Evolutionary conservation across 495 filamentous ascomycete genomes (phyloP).

Genomic region (Xeromyces bisporus): DNA sequence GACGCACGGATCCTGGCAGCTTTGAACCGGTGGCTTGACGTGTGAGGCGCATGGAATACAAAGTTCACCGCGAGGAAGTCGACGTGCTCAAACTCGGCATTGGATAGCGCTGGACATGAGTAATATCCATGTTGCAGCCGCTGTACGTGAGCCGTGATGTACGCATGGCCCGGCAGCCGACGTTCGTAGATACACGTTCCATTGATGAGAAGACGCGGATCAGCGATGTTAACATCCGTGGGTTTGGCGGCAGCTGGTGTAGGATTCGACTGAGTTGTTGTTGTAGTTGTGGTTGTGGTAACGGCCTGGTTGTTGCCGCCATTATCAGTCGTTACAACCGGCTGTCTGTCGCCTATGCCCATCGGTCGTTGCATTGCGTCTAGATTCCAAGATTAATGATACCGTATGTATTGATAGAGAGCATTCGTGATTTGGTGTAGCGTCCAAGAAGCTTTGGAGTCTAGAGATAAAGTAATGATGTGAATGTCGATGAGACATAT

Average conservation of each 20-base stretch:
- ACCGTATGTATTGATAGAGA: too few species aligned
- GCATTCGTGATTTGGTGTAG: too few species aligned
- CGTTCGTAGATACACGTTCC: conserved; percentile 35
- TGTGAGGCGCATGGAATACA: conserved; percentile 30
- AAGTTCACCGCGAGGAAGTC: conserved; percentile 36
- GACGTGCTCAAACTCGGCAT: conserved; percentile 24
- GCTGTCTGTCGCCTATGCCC: neutral
- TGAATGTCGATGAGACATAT: too few species aligned
- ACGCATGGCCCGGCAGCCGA: conserved; percentile 30
- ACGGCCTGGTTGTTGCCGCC: neutral
- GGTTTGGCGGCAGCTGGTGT: conserved; percentile 1
- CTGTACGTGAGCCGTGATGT: conserved; percentile 33
- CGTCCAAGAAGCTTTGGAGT: too few species aligned
- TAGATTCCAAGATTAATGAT: too few species aligned
- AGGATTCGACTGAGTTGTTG: neutral
- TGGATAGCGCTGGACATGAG: conserved; percentile 22
- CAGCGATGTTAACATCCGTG: conserved; percentile 23
- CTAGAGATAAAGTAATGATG: too few species aligned
- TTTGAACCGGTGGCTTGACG: conserved; percentile 28
- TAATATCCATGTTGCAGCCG: conserved; percentile 37
- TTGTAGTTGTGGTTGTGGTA: conserved; percentile 2
- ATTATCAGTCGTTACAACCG: neutral
- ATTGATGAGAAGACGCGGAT: conserved; percentile 28
- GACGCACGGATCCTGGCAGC: conserved; percentile 28
- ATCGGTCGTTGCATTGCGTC: too few species aligned